Percentiles rank a stretch among this genome's conserved stretches.
These are phyloP conservation scores for Backusella westeae DNA, from an alignment of 192 early-diverging fungal species.

Conservation along the genomic window DNA sequence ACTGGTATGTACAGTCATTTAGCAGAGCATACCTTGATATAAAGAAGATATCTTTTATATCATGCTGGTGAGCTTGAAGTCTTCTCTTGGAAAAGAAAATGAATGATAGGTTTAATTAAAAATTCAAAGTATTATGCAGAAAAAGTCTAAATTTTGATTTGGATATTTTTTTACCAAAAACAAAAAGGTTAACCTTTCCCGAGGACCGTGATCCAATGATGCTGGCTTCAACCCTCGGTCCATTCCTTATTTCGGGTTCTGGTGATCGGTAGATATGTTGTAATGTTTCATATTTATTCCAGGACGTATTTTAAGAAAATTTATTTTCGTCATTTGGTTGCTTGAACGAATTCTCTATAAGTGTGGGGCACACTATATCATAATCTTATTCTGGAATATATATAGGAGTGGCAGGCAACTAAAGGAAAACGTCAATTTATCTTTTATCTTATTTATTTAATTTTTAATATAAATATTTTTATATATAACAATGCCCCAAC, in stretches of 20 bases:
- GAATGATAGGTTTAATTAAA: not conserved
- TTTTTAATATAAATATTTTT: not conserved
- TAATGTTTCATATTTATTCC: not conserved
- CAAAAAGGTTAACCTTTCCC: not conserved
- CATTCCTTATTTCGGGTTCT: not conserved
- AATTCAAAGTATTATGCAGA: not conserved
- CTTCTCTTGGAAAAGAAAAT: too few relatives aligned
- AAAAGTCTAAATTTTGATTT: not conserved
- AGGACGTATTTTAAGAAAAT: not conserved
- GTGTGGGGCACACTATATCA: not conserved
- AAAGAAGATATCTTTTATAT: not conserved
- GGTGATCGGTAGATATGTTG: not conserved
- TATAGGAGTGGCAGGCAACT: not conserved
- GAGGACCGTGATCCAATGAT: not conserved
- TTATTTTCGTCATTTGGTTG: not conserved
- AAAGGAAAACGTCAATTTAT: not conserved
- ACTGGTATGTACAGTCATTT: not conserved
- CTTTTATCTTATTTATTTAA: not conserved
- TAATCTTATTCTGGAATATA: not conserved
- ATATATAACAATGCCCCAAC: not conserved
- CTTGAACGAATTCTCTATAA: not conserved
- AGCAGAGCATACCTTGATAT: not conserved
- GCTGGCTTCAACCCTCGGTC: not conserved
- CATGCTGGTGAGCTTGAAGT: too few relatives aligned
- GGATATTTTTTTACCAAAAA: not conserved